Base-by-base conservation (phyloP, 495 filamentous ascomycete species). In the Trichoderma parareesei region DNA sequence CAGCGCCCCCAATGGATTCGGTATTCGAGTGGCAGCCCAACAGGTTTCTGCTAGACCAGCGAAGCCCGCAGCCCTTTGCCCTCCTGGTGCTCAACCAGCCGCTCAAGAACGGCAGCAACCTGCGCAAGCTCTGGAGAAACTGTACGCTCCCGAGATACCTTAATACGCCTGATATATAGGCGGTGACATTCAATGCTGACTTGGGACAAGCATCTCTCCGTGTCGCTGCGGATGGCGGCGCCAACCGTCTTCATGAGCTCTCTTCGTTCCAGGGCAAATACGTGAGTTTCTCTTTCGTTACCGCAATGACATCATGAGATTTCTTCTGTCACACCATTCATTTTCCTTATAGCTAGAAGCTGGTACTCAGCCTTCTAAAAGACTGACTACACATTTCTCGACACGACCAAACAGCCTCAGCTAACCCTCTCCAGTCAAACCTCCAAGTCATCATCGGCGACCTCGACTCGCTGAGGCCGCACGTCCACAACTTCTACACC, bases 191-290 rank as follows among this genome's bases (percentile, higher is more conserved):
- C 27, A 41, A 55, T 18, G 38, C 67, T 73, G 16, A 75, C 66
- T 60, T 9, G 6, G 0, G 42, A 37, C 59, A 33, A 90, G 86
- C 87, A 60, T 73, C 72, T 20, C 77, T 81, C 44, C 82, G 79
- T 7, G 75, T 97, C 61, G 94, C 90, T 68, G 94, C 91, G 37
- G 94, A 98, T 78, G 94, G 94, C 43, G 94, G 91, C 35, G 92
- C 92, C 55, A 97, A 98, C 75, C 80, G 82, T 13, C 80, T 96
- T 41, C 85, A 88, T 67, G 85, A 92, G 60, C 74, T 79, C 10
- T 60, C 49, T 40, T 38, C 62, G 53, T 33, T 57, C 7, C 53
- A 40, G 11, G 64, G n/a, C 60, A n/a, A 71, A 49, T 59, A 48
- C 37, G 61, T 63, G 42, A 63, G 61, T 46, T 27, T 10, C 38